Evolutionary conservation across 176 grass and related monocot species (phyloP).

Genomic region (Alloteropsis semialata): DNA sequence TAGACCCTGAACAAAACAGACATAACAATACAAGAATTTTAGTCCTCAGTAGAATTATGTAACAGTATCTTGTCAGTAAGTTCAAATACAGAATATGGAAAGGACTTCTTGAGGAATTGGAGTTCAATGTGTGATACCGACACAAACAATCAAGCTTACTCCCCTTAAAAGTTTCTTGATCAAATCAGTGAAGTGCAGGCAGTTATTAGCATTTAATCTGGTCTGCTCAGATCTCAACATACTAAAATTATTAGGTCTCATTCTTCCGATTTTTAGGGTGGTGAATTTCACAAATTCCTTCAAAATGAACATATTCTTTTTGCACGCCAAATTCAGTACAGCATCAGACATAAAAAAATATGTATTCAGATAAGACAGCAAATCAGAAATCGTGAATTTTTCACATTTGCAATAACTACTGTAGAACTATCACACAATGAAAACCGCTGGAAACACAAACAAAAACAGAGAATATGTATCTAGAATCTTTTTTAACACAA

Average conservation of each 20-base stretch:
- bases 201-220: background rate
- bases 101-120: background rate
- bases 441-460: slow-evolving; percentile 6
- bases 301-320: background rate
- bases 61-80: slow-evolving; percentile 4
- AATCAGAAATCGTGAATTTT: slow-evolving; percentile 4
- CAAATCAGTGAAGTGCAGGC: background rate
- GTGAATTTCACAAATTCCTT: background rate
- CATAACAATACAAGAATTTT: slow-evolving; percentile 6
- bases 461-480: background rate
- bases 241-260: background rate
- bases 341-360: slow-evolving; percentile 6
- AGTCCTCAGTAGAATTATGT: slow-evolving; percentile 1
- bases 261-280: background rate
- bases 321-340: background rate
- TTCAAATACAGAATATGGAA: slow-evolving; percentile 14
- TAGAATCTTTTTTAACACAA: background rate
- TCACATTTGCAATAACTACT: background rate
- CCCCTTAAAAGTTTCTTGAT: background rate
- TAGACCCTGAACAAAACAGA: slow-evolving; percentile 54
- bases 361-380: background rate
- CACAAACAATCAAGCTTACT: slow-evolving; percentile 28
- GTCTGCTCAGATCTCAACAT: background rate
- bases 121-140: slow-evolving; percentile 1
- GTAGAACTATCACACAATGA: background rate